Evolutionary conservation across 495 filamentous ascomycete species (phyloP), one percentile per base, ranked within the genome.

Genomic region (Cetradonia linearis): DNA sequence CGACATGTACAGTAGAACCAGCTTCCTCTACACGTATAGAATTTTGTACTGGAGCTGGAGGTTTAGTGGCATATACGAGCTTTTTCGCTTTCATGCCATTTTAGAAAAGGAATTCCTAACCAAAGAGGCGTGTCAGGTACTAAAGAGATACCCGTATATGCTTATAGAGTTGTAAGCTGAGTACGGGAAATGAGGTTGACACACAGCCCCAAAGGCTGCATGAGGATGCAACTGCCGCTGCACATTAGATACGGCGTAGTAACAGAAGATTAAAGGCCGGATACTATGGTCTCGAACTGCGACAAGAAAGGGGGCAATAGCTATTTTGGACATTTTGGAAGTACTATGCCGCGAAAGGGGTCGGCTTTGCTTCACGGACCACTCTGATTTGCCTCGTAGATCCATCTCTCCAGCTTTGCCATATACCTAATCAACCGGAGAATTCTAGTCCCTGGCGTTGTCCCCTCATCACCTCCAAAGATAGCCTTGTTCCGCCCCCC

Each of bases 381-480:
- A 34, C n/a, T 54, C 31, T 54, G 50, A 36, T 54, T 54, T 54
- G 50, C 50, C 50, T 25, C 50, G 25, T 54, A 54, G 30, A 54
- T 34, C 50, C 50, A 56, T 1, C 5, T 25, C 5, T 27, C 36
- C 18, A 56, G 54, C 54, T 56, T 56, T 44, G 54, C 54, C 54
- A 56, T 56, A 56, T 56, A 44, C 54, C 34, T 56, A 56, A 56
- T 42, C 34, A 40, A 40, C 18, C 18, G 50, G 50, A 31, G 28
- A 54, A 54, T 54, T 54, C 30, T 54, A 54, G 31, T 9, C 34
- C 33, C 50, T 54, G 31, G 31, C 9, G 50, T 30, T 54, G 50
- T 54, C 33, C n/a, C 20, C 30, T n/a, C 36, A n/a, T 54, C 50
- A 54, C 28, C 31, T 56, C 54, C 54, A 56, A 56, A 56, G 36